A percentile compares a stretch with the other conserved stretches of the same genome.
These are phyloP conservation scores for Aspergillus sp. DNA, from an alignment of 2,329 filamentous ascomycete genomes.

Conservation along the genomic window DNA sequence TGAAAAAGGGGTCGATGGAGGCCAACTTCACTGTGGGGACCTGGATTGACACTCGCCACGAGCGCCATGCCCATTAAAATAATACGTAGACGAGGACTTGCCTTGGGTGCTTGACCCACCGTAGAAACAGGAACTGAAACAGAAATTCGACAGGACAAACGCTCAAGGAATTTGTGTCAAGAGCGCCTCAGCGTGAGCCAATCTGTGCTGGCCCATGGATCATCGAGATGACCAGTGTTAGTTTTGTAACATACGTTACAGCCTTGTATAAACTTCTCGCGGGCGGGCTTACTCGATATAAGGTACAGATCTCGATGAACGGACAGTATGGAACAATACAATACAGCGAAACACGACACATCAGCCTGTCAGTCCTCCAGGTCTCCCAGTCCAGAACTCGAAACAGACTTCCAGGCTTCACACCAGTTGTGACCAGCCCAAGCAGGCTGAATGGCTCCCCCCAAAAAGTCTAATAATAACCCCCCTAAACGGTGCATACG, in stretches of 20 bases:
- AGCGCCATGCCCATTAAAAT: background rate
- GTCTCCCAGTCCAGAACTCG: background rate
- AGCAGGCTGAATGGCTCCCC: background rate
- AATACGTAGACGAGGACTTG: background rate
- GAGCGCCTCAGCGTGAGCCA: background rate
- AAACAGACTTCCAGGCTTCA: background rate
- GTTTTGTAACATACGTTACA: background rate
- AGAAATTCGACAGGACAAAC: background rate
- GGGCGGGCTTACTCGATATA: background rate
- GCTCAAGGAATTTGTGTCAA: background rate
- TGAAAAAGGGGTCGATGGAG: slow-evolving; percentile 2
- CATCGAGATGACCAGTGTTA: background rate
- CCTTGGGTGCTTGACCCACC: background rate
- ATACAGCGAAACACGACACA: background rate
- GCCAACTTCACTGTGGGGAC: background rate
- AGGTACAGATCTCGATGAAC: background rate
- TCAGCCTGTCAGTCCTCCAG: background rate
- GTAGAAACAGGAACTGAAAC: slow-evolving; percentile 7
- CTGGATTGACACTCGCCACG: slow-evolving; percentile 3
- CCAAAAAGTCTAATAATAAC: slow-evolving; percentile 7
- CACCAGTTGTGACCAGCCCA: background rate
- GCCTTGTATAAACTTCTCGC: background rate
- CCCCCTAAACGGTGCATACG: background rate
- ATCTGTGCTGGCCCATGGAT: background rate
- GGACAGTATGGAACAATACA: background rate